Base-by-base conservation (phyloP, 2,329 filamentous ascomycete species). In the Nannizziopsis barbatae region DNA sequence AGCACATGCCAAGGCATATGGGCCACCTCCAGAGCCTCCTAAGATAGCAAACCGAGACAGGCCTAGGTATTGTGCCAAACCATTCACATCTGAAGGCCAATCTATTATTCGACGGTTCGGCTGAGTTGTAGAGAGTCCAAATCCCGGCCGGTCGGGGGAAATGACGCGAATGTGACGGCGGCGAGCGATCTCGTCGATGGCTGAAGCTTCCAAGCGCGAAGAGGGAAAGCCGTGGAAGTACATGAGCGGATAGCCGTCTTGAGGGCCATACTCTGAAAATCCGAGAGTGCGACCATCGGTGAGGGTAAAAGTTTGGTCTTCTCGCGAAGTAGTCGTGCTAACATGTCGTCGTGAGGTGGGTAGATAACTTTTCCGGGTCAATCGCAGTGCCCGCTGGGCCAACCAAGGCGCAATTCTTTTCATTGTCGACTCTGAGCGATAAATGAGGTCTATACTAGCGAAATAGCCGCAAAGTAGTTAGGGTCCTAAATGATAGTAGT, bases 1-100 rank as follows among this genome's bases (percentile, higher is more conserved):
- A 10, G 71, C 64, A 53, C 71, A 75, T 17, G 71, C 72, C 9
- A 75, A 56, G 1, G 66, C 65, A 53, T 71, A 75, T 0, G 72
- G 70, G 1, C 69, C 68, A 15, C 73, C 73, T 6, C 71, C 72
- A 0, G 68, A 72, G 3, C 65, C 58, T 1, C 71, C 71, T 5
- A 75, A 52, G 17, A 75, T 59, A 12, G 64, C 62, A 56, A 71
- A 75, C 4, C 60, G 53, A 4, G 59, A 48, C 12, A 74, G 51
- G 4, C 64, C 58, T 8, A 74, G 61, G 50, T 70, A 62, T 1
- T 65, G 53, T 5, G 65, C 63, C 5, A 75, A 62, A 0, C 58
- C 57, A 12, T 65, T 52, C 2, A 75, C 55, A 47, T 75, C 71
- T 11, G 61, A 50, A 2, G 71, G 65, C 61, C 64, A 69, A 55